Evolutionary conservation across 1,139 yeast genomes (phyloP).

Genomic region (Geotrichum aggregatum): DNA sequence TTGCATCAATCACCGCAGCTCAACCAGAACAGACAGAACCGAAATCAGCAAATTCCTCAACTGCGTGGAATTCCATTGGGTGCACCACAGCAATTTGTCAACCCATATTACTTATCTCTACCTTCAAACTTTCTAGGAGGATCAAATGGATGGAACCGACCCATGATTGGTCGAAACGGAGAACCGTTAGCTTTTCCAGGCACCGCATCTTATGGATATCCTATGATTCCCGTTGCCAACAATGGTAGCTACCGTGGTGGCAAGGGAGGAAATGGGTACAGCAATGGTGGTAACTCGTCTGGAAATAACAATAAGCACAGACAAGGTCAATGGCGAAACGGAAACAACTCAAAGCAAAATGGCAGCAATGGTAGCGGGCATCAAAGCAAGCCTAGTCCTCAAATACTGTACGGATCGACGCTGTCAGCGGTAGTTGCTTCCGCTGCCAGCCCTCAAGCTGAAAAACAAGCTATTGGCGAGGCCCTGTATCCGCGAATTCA

Average conservation of each 20-base stretch:
- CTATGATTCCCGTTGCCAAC: neutral
- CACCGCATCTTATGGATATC: conserved; percentile 2
- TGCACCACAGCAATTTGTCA: neutral
- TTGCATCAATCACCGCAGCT: conserved; percentile 7
- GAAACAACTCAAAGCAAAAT: neutral
- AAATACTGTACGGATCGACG: conserved; percentile 31
- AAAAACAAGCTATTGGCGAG: conserved; percentile 88
- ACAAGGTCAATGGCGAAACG: conserved; percentile 1
- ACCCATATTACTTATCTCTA: conserved; percentile 6
- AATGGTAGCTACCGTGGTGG: conserved; percentile 6
- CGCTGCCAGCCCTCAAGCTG: conserved; percentile 56
- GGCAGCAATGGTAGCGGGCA: conserved; percentile 52
- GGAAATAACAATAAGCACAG: conserved; percentile 37
- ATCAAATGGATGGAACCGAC: conserved; percentile 3
- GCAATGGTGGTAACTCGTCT: conserved; percentile 30
- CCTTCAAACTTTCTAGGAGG: neutral
- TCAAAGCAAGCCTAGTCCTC: conserved; percentile 44
- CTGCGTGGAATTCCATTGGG: conserved; percentile 7
- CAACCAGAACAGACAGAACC: conserved; percentile 1
- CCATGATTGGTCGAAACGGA: conserved; percentile 7
- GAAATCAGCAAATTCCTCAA: neutral
- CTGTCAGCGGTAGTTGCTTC: conserved; percentile 36
- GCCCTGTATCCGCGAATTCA: conserved; percentile 84
- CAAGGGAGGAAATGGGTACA: conserved; percentile 1
- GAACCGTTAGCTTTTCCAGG: neutral